Evolutionary conservation across 116 monocot species (phyloP).

Genomic region (Iris pallida): DNA sequence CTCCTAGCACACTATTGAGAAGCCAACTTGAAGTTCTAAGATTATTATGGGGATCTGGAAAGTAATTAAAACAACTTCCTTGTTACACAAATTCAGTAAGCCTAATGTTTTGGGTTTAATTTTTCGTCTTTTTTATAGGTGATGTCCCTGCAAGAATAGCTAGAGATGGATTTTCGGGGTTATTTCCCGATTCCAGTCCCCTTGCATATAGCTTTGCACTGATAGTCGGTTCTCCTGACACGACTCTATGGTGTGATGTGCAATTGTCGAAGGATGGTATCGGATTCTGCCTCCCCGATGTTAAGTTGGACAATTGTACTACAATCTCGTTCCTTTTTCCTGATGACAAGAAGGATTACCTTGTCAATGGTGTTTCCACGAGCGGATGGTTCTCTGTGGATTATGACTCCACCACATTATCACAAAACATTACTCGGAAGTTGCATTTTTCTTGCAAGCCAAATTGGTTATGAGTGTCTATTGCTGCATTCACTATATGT

Average conservation of each 20-base stretch:
- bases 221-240: conserved; percentile 17
- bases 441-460: too few species aligned
- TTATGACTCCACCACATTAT: conserved; percentile 12
- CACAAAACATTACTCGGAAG: conserved; percentile 8
- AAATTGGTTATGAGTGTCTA: too few species aligned
- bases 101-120: too few species aligned
- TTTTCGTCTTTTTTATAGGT: conserved; percentile 9
- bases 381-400: conserved; percentile 43
- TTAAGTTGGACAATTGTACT: conserved; percentile 27
- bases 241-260: conserved; percentile 38
- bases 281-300: conserved; percentile 31
- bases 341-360: conserved; percentile 12
- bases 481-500: too few species aligned
- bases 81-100: too few species aligned
- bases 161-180: conserved; percentile 34
- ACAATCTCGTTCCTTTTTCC: conserved; percentile 13
- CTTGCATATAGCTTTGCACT: conserved; percentile 18
- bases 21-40: too few species aligned
- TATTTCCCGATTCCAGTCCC: conserved; percentile 38
- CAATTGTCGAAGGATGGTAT: conserved; percentile 36
- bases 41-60: too few species aligned
- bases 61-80: too few species aligned
- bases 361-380: conserved; percentile 23
- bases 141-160: conserved; percentile 19
- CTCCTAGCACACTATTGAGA: too few species aligned